Evolutionary conservation across 495 filamentous ascomycete genomes (phyloP).

Genomic region (Cercophora sp.): DNA sequence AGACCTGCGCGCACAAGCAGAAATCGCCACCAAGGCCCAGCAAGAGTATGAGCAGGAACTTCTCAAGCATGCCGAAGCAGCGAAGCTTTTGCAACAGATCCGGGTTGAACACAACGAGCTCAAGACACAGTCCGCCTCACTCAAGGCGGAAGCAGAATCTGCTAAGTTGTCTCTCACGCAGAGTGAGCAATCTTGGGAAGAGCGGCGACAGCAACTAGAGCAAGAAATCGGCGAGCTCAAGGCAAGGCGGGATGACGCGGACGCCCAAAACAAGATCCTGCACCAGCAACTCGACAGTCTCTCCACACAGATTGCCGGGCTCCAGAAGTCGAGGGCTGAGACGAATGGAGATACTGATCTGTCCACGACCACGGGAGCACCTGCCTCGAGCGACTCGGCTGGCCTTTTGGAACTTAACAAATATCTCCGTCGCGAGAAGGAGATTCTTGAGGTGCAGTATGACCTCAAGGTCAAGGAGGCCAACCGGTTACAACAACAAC

Average conservation of each 20-base stretch:
- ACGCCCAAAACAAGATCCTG: conserved; percentile 79
- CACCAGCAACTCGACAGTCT: conserved; percentile 85
- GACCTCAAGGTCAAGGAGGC: conserved; percentile 81
- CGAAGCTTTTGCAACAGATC: conserved; percentile 71
- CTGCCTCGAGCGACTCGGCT: conserved; percentile 52
- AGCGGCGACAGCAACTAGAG: conserved; percentile 74
- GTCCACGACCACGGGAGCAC: conserved; percentile 31
- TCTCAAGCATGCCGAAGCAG: conserved; percentile 89
- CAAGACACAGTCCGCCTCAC: conserved; percentile 65
- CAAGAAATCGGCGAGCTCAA: conserved; percentile 75
- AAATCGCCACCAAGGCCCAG: conserved; percentile 88
- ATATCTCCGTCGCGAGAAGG: conserved; percentile 92
- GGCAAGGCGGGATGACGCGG: conserved; percentile 71
- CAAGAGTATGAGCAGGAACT: conserved; percentile 92
- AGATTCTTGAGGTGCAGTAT: conserved; percentile 93
- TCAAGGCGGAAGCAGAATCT: conserved; percentile 75
- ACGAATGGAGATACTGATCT: conserved; percentile 48
- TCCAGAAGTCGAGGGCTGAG: conserved; percentile 67
- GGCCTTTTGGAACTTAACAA: conserved; percentile 83
- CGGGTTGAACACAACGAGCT: conserved; percentile 77
- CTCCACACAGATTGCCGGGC: conserved; percentile 65
- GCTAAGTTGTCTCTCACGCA: conserved; percentile 71
- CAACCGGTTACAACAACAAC: conserved; percentile 82
- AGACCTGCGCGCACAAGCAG: conserved; percentile 86
- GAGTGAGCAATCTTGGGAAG: conserved; percentile 82